phyloP scores from a whole-genome alignment of 2,329 filamentous ascomycete species.

The Simplicillium aogashimaense region DNA sequence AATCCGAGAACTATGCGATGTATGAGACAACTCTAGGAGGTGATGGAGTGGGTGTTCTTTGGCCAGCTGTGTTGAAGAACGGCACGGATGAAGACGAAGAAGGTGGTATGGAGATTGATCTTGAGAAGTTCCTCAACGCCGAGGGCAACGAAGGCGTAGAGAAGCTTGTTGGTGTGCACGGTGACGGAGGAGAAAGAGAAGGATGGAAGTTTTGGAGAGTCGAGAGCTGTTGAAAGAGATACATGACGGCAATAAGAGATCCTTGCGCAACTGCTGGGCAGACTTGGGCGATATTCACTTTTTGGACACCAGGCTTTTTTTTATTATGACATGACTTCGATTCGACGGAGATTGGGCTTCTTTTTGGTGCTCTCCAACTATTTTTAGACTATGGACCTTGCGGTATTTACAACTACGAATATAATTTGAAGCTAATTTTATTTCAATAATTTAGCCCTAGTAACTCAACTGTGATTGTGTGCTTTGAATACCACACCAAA shows the following conservation, averaged over 20 bases:
- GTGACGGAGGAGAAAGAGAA: conserved; percentile 56
- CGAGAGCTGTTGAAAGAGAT: conserved; percentile 27
- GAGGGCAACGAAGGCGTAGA: conserved; percentile 81
- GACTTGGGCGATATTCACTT: background rate
- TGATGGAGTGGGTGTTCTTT: conserved; percentile 88
- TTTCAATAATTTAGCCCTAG: background rate
- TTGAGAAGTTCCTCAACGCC: conserved; percentile 73
- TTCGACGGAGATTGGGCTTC: too few species aligned
- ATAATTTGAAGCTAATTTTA: background rate
- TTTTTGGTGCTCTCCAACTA: background rate
- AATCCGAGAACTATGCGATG: conserved; percentile 65
- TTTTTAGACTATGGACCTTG: background rate
- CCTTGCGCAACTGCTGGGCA: background rate
- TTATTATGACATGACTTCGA: background rate
- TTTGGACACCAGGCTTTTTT: background rate
- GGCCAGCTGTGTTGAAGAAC: conserved; percentile 84
- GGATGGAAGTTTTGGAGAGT: conserved; percentile 84
- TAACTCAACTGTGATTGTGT: too few species aligned
- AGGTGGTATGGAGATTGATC: conserved; percentile 85
- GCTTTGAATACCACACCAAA: too few species aligned
- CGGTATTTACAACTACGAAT: background rate
- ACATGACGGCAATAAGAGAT: conserved; percentile 1
- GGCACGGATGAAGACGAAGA: conserved; percentile 67
- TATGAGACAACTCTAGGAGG: conserved; percentile 88
- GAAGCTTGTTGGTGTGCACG: conserved; percentile 70